These are phyloP conservation scores for Camellia lanceoleosa DNA, from an alignment of 148 eudicot genomes.

Conservation along the genomic window DNA sequence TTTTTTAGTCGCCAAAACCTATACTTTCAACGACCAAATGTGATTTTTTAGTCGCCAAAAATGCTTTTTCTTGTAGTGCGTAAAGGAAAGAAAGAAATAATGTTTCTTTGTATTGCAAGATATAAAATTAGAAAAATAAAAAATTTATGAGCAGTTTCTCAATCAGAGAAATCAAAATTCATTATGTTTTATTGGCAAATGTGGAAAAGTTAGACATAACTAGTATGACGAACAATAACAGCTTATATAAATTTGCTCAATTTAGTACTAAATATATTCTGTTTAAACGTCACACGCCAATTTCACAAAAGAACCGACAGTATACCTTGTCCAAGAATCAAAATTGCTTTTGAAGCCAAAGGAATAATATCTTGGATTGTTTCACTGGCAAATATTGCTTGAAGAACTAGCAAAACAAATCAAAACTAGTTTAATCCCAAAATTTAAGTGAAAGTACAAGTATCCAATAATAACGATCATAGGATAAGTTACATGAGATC, in stretches of 20 bases:
- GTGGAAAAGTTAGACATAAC: background rate
- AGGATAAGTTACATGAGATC: background rate
- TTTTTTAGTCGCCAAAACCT: too few relatives aligned
- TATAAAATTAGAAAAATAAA: background rate
- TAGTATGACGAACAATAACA: too few relatives aligned
- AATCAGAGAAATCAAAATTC: background rate
- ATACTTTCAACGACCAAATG: too few relatives aligned
- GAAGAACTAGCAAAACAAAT: conserved; percentile 42
- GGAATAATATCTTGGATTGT: conserved; percentile 69
- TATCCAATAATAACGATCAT: background rate
- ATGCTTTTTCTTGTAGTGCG: too few relatives aligned
- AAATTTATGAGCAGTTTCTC: background rate
- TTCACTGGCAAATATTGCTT: conserved; percentile 72
- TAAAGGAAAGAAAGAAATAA: background rate
- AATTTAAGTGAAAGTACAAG: background rate
- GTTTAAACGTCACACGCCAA: background rate
- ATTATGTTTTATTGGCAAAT: background rate
- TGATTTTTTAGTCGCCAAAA: too few relatives aligned
- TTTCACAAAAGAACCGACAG: conserved; percentile 7
- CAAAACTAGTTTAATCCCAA: conserved; percentile 2
- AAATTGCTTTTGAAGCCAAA: conserved; percentile 53
- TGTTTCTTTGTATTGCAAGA: background rate
- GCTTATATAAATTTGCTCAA: too few relatives aligned
- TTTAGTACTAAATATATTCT: too few relatives aligned
- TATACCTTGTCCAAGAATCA: conserved; percentile 93